phyloP scores from a whole-genome alignment of 2,329 filamentous ascomycete species.

The Xylaria sp. region DNA sequence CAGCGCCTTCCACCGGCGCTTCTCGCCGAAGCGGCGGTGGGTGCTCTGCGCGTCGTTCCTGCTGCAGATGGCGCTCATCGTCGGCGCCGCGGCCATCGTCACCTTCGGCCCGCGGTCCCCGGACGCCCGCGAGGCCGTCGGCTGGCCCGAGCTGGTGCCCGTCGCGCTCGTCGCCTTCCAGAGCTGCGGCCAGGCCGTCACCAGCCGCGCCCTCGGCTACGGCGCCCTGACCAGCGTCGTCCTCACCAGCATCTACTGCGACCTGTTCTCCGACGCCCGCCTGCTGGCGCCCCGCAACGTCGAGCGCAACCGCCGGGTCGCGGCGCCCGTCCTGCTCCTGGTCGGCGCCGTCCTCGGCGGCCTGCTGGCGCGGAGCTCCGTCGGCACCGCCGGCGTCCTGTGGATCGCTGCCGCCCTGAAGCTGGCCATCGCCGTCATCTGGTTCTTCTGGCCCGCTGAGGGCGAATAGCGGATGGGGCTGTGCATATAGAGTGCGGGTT shows the following conservation, averaged over 20 bases:
- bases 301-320: slow-evolving; percentile 54
- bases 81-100: slow-evolving; percentile 57
- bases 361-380: slow-evolving; percentile 48
- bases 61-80: slow-evolving; percentile 53
- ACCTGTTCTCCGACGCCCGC: slow-evolving; percentile 69
- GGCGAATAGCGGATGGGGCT: slow-evolving; percentile 9
- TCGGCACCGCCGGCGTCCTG: slow-evolving; percentile 56
- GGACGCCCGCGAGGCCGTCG: slow-evolving; percentile 46
- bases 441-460: slow-evolving; percentile 63
- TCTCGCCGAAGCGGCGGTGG: slow-evolving; percentile 65
- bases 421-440: slow-evolving; percentile 55
- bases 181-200: slow-evolving; percentile 77
- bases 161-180: slow-evolving; percentile 75
- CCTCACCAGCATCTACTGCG: slow-evolving; percentile 80
- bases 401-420: slow-evolving; percentile 65
- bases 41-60: slow-evolving; percentile 64
- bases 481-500: neutral
- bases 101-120: slow-evolving; percentile 47
- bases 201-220: slow-evolving; percentile 69
- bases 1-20: slow-evolving; percentile 65
- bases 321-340: slow-evolving; percentile 53
- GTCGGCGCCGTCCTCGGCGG: slow-evolving; percentile 55
- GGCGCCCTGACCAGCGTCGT: slow-evolving; percentile 77
- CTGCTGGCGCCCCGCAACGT: slow-evolving; percentile 49
- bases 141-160: slow-evolving; percentile 66